A percentile compares a stretch with the other conserved stretches of the same genome.
phyloP scores from a whole-genome alignment of 2,329 filamentous ascomycete genomes.

The Verticillium tricorpus region DNA sequence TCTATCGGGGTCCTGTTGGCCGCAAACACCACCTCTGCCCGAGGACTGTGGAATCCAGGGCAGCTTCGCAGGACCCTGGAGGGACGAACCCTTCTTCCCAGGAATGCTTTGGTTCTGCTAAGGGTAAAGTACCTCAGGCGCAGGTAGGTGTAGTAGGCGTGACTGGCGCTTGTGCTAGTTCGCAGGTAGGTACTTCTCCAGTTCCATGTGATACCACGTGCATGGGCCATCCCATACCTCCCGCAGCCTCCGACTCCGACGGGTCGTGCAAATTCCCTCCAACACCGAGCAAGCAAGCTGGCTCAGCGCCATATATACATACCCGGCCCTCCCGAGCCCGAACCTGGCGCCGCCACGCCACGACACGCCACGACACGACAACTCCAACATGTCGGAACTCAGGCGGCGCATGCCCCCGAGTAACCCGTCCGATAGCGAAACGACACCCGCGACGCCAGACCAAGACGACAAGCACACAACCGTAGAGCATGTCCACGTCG shows the following conservation, averaged over 20 bases:
- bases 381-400: background rate
- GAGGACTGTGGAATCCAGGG: too few relatives aligned
- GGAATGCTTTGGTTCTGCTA: too few relatives aligned
- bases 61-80: too few relatives aligned
- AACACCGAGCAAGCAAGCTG: background rate
- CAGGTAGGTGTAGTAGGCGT: too few relatives aligned
- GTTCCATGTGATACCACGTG: background rate
- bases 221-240: background rate
- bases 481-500: conserved; percentile 35
- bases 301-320: background rate
- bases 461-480: conserved; percentile 28
- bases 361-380: background rate
- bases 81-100: too few relatives aligned
- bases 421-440: conserved; percentile 12
- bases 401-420: conserved; percentile 17
- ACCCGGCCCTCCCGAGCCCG: background rate
- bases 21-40: too few relatives aligned
- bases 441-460: conserved; percentile 3
- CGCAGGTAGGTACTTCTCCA: background rate
- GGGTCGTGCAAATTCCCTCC: background rate
- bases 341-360: background rate
- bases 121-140: too few relatives aligned
- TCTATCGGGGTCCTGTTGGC: too few relatives aligned
- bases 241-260: background rate
- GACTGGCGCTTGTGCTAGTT: background rate